Evolutionary conservation across 192 early-diverging fungal genomes (phyloP).

Genomic region (Dissophora globulifera): DNA sequence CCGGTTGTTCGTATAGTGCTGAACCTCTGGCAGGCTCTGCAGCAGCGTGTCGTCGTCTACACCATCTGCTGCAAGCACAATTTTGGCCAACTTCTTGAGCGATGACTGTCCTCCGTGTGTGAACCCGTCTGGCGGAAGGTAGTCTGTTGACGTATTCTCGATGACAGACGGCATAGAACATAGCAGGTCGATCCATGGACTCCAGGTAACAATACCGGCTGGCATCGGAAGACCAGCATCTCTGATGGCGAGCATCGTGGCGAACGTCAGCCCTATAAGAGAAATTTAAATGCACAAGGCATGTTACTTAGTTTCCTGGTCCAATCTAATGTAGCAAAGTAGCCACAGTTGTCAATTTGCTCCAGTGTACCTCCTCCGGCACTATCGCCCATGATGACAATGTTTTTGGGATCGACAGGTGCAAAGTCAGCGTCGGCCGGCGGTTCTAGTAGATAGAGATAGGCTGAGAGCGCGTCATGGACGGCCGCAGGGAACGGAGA

Average conservation of each 20-base stretch:
- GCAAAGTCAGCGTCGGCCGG: conserved; percentile 58
- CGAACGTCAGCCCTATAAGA: conserved; percentile 59
- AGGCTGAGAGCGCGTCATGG: conserved; percentile 83
- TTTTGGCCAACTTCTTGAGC: conserved; percentile 41
- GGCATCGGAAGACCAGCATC: conserved; percentile 69
- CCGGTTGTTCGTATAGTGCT: conserved; percentile 58
- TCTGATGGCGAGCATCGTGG: conserved; percentile 64
- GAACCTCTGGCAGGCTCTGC: conserved; percentile 42
- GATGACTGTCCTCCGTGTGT: conserved; percentile 45
- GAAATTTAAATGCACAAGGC: too few species aligned
- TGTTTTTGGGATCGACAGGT: conserved; percentile 63
- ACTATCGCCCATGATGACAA: conserved; percentile 76
- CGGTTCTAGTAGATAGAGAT: conserved; percentile 70
- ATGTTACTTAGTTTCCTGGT: too few species aligned
- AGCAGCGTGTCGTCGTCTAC: conserved; percentile 15
- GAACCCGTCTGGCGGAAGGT: conserved; percentile 60
- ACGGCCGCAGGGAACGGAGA: conserved; percentile 85
- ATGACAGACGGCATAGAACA: conserved; percentile 63
- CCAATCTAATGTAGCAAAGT: too few species aligned
- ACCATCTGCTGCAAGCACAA: background rate
- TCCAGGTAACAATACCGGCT: conserved; percentile 65
- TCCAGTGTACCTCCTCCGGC: conserved; percentile 67
- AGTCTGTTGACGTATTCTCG: conserved; percentile 52
- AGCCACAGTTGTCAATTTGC: too few species aligned
- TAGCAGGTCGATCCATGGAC: conserved; percentile 73